Evolutionary conservation across 805 yeast species (phyloP).

Genomic region (Candida andamanensis): DNA sequence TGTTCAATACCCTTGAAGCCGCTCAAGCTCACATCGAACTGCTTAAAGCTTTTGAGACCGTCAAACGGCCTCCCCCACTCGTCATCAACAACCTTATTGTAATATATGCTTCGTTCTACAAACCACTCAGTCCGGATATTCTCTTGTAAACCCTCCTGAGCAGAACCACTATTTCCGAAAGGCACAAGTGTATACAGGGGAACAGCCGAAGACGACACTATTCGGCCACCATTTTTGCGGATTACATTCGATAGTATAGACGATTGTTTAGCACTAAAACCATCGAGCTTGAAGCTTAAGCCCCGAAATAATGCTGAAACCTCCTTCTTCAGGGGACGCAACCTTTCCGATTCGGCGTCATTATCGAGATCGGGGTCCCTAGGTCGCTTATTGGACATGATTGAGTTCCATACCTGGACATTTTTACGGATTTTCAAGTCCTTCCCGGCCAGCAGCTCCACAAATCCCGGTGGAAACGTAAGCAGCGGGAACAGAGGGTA

Average conservation of each 20-base stretch:
- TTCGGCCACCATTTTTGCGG: slow-evolving; percentile 40
- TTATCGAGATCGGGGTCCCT: neutral
- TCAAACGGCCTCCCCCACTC: slow-evolving; percentile 55
- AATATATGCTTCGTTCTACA: slow-evolving; percentile 66
- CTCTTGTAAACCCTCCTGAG: neutral
- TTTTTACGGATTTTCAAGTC: slow-evolving; percentile 13
- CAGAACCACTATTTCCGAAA: slow-evolving; percentile 6
- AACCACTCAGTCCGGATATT: slow-evolving; percentile 70
- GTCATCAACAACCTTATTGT: slow-evolving; percentile 45
- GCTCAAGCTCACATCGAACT: slow-evolving; percentile 46
- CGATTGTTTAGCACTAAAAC: slow-evolving; percentile 35
- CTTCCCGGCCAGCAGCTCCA: slow-evolving; percentile 28
- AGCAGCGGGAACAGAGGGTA: slow-evolving; percentile 6
- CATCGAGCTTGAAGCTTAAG: slow-evolving; percentile 23
- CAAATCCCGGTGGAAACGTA: slow-evolving; percentile 4
- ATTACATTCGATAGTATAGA: slow-evolving; percentile 38
- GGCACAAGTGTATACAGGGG: slow-evolving; percentile 9
- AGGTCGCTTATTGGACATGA: slow-evolving; percentile 27
- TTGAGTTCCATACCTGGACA: slow-evolving; percentile 40
- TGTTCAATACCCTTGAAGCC: slow-evolving; percentile 79
- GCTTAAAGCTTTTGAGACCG: slow-evolving; percentile 3
- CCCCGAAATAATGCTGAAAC: slow-evolving; percentile 4
- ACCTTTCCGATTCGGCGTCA: neutral
- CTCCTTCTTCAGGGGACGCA: too few relatives aligned
- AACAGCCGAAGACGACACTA: slow-evolving; percentile 3